phyloP scores from a whole-genome alignment of 2,329 filamentous ascomycete species.

The Cercospora sesami region DNA sequence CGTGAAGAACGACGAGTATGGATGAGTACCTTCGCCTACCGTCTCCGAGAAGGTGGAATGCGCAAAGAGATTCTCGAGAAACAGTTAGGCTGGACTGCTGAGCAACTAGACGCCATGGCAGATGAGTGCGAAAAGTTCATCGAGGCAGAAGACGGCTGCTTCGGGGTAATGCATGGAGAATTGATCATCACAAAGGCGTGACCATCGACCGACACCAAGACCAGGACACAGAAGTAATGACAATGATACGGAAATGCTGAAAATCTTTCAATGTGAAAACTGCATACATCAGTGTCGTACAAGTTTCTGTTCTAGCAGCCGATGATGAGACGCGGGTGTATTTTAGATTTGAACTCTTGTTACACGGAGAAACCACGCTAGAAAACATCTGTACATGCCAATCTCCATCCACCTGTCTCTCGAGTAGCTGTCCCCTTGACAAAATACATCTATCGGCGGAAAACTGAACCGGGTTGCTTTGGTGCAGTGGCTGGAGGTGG shows the following conservation, averaged over 20 bases:
- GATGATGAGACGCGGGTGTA: slow-evolving; percentile 4
- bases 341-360: slow-evolving; percentile 25
- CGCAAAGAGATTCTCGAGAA: slow-evolving; percentile 41
- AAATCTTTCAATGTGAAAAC: background rate
- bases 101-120: slow-evolving; percentile 44
- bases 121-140: slow-evolving; percentile 45
- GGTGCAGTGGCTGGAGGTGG: slow-evolving; percentile 22
- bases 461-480: slow-evolving; percentile 29
- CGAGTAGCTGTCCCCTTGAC: slow-evolving; percentile 6
- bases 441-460: slow-evolving; percentile 30
- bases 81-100: slow-evolving; percentile 38
- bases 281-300: slow-evolving; percentile 3
- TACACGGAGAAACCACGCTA: slow-evolving; percentile 30
- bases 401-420: slow-evolving; percentile 18
- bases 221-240: background rate
- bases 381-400: slow-evolving; percentile 31
- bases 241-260: background rate
- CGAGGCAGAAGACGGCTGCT: slow-evolving; percentile 46
- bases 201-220: background rate
- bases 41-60: slow-evolving; percentile 30
- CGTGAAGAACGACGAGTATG: slow-evolving; percentile 43
- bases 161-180: slow-evolving; percentile 47
- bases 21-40: slow-evolving; percentile 37
- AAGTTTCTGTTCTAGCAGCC: background rate
- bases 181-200: slow-evolving; percentile 36